phyloP scores from a whole-genome alignment of 2,329 filamentous ascomycete species.

The Diaporthe destruens region DNA sequence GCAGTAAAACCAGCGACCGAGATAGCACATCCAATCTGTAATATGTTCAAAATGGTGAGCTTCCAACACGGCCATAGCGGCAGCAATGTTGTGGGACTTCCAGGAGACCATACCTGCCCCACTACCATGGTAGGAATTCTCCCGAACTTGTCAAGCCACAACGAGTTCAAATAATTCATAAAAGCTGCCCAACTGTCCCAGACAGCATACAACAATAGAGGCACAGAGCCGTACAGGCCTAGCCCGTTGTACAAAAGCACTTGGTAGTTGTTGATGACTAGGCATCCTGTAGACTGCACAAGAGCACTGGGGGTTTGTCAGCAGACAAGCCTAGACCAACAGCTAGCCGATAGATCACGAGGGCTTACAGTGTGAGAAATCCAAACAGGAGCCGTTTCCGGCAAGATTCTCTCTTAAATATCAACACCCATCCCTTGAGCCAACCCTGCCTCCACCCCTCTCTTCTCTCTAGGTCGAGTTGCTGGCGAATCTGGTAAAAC shows the following conservation, averaged over 20 bases:
- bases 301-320: neutral
- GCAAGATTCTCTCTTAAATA: neutral
- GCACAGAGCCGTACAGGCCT: constrained; percentile 20
- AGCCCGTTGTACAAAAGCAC: constrained; percentile 1
- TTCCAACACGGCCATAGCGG: too few relatives aligned
- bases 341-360: neutral
- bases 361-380: neutral
- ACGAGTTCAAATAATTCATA: constrained; percentile 32
- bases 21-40: constrained; percentile 3
- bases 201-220: constrained; percentile 35
- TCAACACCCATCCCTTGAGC: neutral
- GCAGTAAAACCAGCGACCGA: neutral
- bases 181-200: constrained; percentile 38
- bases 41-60: too few relatives aligned
- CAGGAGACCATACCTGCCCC: constrained; percentile 10
- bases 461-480: constrained; percentile 2
- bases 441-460: constrained; percentile 13
- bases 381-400: constrained; percentile 3
- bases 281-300: constrained; percentile 8
- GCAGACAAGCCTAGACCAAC: neutral
- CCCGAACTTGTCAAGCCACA: constrained; percentile 29
- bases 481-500: constrained; percentile 8
- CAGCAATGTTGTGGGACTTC: neutral
- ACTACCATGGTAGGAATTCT: constrained; percentile 5
- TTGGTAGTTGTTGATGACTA: constrained; percentile 13